phyloP scores from a whole-genome alignment of 75 land plant species.

The Isoetes taiwanensis region DNA sequence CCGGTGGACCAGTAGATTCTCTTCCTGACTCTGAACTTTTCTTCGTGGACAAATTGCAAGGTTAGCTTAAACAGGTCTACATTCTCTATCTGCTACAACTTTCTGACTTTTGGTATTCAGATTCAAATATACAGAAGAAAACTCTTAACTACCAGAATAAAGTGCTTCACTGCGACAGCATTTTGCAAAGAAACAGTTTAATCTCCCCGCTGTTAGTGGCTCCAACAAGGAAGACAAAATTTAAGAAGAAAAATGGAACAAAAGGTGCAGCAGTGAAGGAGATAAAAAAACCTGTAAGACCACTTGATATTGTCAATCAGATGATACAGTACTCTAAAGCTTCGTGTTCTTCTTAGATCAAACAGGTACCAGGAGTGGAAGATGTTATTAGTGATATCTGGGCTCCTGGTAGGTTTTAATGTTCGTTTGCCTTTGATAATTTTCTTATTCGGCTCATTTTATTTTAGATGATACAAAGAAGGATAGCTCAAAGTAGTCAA shows the following conservation, averaged over 20 bases:
- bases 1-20: constrained; percentile 43
- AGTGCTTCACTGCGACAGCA: constrained; percentile 51
- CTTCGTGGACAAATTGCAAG: constrained; percentile 49
- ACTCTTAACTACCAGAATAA: constrained; percentile 56
- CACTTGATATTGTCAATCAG: no score
- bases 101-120: constrained; percentile 32
- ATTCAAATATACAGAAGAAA: constrained; percentile 48
- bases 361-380: no score
- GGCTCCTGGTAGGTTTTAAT: no score
- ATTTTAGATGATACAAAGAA: no score
- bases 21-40: constrained; percentile 58
- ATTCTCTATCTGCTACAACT: neutral
- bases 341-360: no score
- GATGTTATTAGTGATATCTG: no score
- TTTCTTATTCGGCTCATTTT: no score
- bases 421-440: no score
- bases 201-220: constrained; percentile 50
- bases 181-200: constrained; percentile 47
- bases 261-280: no score
- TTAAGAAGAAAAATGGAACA: constrained; percentile 13
- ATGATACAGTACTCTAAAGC: no score
- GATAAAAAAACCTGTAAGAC: no score
- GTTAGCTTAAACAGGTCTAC: constrained; percentile 14
- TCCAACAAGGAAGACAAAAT: constrained; percentile 1
- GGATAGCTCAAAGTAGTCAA: no score